phyloP scores from a whole-genome alignment of 2,329 filamentous ascomycete species.

The Ophiostoma triangulosporum region DNA sequence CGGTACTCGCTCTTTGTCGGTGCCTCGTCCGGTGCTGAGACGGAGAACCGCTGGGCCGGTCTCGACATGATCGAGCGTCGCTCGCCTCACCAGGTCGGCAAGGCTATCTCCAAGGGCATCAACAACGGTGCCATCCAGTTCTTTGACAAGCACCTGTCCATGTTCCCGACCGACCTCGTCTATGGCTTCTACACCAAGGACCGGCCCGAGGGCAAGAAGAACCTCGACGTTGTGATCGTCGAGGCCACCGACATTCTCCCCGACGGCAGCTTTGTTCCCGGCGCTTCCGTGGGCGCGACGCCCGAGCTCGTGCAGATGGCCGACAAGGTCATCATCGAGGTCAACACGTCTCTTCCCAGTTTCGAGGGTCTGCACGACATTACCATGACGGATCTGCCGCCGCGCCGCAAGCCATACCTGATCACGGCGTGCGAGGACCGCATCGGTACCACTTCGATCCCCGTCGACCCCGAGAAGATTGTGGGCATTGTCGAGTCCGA shows the following conservation, averaged over 20 bases:
- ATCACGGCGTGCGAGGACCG: conserved; percentile 78
- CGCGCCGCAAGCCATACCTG: conserved; percentile 68
- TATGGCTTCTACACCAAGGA: conserved; percentile 81
- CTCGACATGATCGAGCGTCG: conserved; percentile 84
- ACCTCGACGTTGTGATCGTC: conserved; percentile 70
- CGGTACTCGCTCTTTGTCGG: conserved; percentile 82
- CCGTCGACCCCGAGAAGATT: conserved; percentile 69
- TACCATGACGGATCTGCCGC: conserved; percentile 74
- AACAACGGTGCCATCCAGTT: conserved; percentile 82
- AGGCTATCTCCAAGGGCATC: conserved; percentile 80
- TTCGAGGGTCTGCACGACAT: conserved; percentile 88
- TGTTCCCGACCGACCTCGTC: conserved; percentile 80
- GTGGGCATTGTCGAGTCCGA: conserved; percentile 75
- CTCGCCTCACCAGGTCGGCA: conserved; percentile 78
- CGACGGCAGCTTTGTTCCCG: conserved; percentile 78
- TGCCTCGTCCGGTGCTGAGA: conserved; percentile 79
- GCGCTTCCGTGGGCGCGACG: conserved; percentile 71
- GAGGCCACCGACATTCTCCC: conserved; percentile 80
- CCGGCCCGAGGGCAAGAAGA: conserved; percentile 55
- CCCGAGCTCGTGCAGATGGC: conserved; percentile 83
- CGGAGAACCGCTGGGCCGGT: conserved; percentile 80
- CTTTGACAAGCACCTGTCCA: conserved; percentile 86
- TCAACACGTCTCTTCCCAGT: conserved; percentile 74
- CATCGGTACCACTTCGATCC: conserved; percentile 71
- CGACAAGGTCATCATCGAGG: conserved; percentile 86